These are phyloP conservation scores for Murraya paniculata DNA, from an alignment of 345 rosid genomes.

Conservation along the genomic window DNA sequence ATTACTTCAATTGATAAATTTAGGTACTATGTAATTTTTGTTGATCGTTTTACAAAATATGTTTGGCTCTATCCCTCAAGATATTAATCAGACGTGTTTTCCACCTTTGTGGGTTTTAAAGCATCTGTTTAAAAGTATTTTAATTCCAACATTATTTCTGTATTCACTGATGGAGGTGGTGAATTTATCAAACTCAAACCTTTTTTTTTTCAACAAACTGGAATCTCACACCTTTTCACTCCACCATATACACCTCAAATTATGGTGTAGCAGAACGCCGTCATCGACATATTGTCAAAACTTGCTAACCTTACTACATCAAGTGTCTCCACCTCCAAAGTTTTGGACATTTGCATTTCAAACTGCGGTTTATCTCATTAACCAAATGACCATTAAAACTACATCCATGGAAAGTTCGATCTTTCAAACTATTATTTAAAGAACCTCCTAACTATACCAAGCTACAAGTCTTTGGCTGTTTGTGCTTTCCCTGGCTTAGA, in stretches of 20 bases:
- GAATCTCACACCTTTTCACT: background rate
- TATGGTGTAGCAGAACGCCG: background rate
- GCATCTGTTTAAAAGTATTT: background rate
- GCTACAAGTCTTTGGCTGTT: background rate
- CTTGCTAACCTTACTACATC: background rate
- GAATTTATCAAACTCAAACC: background rate
- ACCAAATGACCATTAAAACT: fast-evolving
- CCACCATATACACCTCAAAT: background rate
- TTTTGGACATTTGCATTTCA: background rate
- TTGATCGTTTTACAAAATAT: slow-evolving; percentile 5
- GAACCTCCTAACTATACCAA: background rate
- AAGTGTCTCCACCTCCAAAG: background rate
- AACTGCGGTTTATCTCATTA: background rate
- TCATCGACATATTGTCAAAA: background rate
- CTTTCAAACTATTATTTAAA: fast-evolving
- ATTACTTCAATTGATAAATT: background rate
- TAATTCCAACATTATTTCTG: background rate
- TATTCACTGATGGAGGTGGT: background rate
- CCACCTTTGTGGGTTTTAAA: background rate
- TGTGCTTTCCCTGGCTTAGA: background rate
- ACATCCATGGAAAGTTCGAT: background rate
- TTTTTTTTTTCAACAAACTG: too few species aligned
- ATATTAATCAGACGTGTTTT: background rate
- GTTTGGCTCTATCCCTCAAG: background rate
- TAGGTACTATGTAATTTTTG: slow-evolving; percentile 2